phyloP scores from a whole-genome alignment of 2,329 filamentous ascomycete genomes.

The Thelonectria olida region DNA sequence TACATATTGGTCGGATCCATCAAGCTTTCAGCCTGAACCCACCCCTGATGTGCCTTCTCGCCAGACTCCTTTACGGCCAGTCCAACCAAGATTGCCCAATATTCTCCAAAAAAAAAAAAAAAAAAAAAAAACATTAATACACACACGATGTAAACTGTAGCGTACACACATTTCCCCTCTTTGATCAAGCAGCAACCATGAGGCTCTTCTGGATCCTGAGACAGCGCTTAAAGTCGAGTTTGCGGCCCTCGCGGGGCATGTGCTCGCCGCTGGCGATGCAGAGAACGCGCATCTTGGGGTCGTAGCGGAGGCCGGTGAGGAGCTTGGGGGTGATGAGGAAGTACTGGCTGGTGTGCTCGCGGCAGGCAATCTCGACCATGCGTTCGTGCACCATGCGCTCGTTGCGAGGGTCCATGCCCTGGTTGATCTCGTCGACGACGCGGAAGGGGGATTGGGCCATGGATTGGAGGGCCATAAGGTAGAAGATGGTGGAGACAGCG shows the following conservation, averaged over 20 bases:
- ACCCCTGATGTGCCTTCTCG: neutral
- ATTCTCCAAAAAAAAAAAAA: neutral
- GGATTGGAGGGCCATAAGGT: slow-evolving; percentile 96
- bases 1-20: neutral
- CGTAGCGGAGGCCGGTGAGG: slow-evolving; percentile 84
- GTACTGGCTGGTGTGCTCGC: slow-evolving; percentile 82
- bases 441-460: slow-evolving; percentile 95
- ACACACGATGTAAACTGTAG: neutral
- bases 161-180: neutral
- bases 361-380: slow-evolving; percentile 97
- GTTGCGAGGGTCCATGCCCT: slow-evolving; percentile 98
- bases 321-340: slow-evolving; percentile 98
- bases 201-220: slow-evolving; percentile 54
- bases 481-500: slow-evolving; percentile 97
- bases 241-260: slow-evolving; percentile 64
- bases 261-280: slow-evolving; percentile 92
- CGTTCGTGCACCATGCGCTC: slow-evolving; percentile 98
- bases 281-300: slow-evolving; percentile 89
- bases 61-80: no score
- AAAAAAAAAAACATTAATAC: neutral
- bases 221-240: slow-evolving; percentile 59
- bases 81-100: no score
- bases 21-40: neutral
- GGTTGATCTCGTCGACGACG: slow-evolving; percentile 99
- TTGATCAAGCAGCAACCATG: slow-evolving; percentile 44